Percentiles rank a stretch among this genome's conserved stretches.
Conservation (phyloP, 108 stramenopile genomes). For the Parietichytrium sp. region DNA sequence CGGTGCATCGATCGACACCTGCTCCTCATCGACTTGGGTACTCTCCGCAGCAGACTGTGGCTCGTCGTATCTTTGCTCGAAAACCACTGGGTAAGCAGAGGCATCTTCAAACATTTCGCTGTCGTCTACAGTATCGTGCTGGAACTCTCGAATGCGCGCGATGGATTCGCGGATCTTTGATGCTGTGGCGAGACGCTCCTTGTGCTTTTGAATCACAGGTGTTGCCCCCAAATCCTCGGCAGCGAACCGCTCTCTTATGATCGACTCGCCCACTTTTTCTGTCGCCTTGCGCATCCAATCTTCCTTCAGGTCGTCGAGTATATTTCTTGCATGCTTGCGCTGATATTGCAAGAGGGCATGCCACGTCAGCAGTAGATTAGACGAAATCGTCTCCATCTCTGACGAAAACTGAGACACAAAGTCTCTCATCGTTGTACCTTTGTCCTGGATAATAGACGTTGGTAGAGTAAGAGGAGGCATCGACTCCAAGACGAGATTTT, state of each 20-base stretch:
- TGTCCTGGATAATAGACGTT: too few relatives aligned
- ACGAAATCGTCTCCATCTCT: constrained; percentile 10
- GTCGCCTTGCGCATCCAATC: constrained; percentile 24
- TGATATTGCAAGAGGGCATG: background rate
- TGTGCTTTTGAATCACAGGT: background rate
- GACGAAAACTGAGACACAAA: background rate
- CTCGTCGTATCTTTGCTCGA: constrained; percentile 3
- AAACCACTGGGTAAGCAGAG: background rate
- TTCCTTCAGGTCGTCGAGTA: background rate
- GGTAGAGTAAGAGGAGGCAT: too few relatives aligned
- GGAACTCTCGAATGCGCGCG: background rate
- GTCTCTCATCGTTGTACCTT: background rate
- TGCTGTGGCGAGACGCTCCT: background rate
- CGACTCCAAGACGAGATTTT: too few relatives aligned
- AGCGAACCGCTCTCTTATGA: background rate
- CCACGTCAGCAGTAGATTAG: background rate
- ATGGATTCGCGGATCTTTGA: constrained; percentile 8
- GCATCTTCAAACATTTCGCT: constrained; percentile 28
- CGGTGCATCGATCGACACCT: too few relatives aligned
- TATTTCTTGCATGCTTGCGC: background rate
- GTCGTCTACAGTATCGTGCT: constrained; percentile 24
- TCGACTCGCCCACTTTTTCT: constrained; percentile 2
- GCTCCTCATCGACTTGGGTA: background rate
- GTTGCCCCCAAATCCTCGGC: background rate
- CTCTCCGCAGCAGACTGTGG: too few relatives aligned